A percentile compares a stretch with the other conserved stretches of the same genome.
These are phyloP conservation scores for Ophiostoma triangulosporum DNA, from an alignment of 2,329 filamentous ascomycete genomes.

Conservation along the genomic window DNA sequence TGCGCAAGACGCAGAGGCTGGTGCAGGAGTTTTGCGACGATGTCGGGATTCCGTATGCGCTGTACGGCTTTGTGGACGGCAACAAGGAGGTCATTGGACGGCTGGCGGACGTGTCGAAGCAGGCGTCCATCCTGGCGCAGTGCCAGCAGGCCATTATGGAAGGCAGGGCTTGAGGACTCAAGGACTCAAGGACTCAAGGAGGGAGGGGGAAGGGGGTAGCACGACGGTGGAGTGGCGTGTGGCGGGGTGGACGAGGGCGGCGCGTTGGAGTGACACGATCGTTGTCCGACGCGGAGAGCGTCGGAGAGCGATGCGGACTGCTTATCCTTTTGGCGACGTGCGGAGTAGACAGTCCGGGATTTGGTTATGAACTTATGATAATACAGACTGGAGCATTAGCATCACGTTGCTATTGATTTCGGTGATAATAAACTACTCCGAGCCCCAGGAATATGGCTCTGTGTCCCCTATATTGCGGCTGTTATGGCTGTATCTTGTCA, in stretches of 20 bases:
- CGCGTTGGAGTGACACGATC: neutral
- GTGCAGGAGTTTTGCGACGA: constrained; percentile 73
- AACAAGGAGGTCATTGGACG: constrained; percentile 69
- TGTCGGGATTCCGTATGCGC: constrained; percentile 69
- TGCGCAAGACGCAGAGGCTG: constrained; percentile 59
- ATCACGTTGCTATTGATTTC: too few species aligned
- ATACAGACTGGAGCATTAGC: too few species aligned
- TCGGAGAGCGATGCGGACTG: neutral
- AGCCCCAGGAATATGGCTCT: too few species aligned
- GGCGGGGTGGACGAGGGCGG: neutral
- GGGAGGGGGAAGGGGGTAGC: neutral
- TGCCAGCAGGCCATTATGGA: constrained; percentile 44
- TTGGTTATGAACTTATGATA: too few species aligned
- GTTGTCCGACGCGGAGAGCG: neutral
- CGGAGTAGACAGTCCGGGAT: too few species aligned
- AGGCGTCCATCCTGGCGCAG: constrained; percentile 63
- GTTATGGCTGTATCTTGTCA: too few species aligned
- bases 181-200: neutral
- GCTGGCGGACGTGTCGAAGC: constrained; percentile 65
- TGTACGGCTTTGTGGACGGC: constrained; percentile 73
- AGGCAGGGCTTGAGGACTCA: constrained; percentile 3
- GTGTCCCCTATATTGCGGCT: too few species aligned
- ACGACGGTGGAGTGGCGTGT: neutral
- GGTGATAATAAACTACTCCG: too few species aligned
- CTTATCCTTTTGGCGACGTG: too few species aligned